Percentiles rank a stretch among this genome's conserved stretches.
These are phyloP conservation scores for Aspergillus sergii DNA, from an alignment of 2,329 filamentous ascomycete species.

Conservation along the genomic window DNA sequence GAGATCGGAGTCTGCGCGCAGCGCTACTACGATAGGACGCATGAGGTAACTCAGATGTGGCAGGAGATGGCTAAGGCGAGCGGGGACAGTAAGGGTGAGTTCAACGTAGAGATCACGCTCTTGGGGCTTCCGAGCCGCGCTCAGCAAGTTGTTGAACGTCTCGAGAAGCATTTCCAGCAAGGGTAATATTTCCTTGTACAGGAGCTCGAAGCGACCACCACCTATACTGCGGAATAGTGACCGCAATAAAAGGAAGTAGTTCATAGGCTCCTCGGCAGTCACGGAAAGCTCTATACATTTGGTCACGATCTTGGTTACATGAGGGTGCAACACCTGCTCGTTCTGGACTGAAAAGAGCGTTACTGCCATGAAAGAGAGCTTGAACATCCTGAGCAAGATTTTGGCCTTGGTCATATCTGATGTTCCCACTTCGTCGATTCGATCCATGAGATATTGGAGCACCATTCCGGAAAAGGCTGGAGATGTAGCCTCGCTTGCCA, in stretches of 20 bases:
- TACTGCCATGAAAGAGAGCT: constrained; percentile 98
- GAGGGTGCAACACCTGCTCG: constrained; percentile 90
- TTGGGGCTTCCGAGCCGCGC: constrained; percentile 84
- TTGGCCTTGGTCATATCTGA: constrained; percentile 90
- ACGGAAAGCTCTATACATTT: constrained; percentile 96
- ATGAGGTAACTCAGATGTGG: constrained; percentile 96
- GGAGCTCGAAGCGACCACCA: constrained; percentile 92
- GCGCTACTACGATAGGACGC: constrained; percentile 92
- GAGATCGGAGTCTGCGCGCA: constrained; percentile 87
- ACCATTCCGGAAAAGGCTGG: constrained; percentile 98
- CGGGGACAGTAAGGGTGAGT: constrained; percentile 92
- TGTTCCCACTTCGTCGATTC: constrained; percentile 91
- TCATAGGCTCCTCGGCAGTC: constrained; percentile 95
- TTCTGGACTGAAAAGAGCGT: constrained; percentile 94
- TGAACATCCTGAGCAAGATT: constrained; percentile 91
- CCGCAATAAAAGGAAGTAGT: constrained; percentile 91
- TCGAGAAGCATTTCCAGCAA: constrained; percentile 96
- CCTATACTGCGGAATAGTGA: constrained; percentile 96
- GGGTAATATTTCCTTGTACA: constrained; percentile 97
- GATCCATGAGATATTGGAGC: constrained; percentile 93
- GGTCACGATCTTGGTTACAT: constrained; percentile 96
- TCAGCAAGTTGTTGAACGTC: constrained; percentile 90
- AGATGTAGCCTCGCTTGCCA: constrained; percentile 97
- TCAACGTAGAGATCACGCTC: constrained; percentile 97
- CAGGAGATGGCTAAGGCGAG: constrained; percentile 87